Conservation (phyloP, 306 rosid species). For the Prunus davidiana region DNA sequence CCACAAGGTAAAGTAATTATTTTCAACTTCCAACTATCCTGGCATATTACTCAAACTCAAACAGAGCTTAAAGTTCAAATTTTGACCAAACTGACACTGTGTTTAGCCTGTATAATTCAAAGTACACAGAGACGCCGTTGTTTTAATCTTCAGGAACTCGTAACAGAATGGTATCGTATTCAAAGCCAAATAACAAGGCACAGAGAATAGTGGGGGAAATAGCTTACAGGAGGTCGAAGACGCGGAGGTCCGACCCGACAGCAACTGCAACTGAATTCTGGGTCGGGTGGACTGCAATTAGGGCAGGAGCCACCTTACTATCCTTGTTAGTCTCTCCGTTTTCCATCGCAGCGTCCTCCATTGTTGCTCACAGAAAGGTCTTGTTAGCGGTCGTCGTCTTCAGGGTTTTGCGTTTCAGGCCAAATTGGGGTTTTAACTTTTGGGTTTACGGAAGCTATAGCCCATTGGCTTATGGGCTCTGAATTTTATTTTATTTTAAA, state of each 20-base stretch:
- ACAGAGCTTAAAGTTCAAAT: neutral
- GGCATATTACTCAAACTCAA: neutral
- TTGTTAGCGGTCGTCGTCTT: neutral
- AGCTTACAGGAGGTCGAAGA: conserved; percentile 70
- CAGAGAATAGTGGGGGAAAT: neutral
- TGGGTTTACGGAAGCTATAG: neutral
- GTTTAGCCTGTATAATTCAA: neutral
- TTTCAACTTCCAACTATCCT: neutral
- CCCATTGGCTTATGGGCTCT: neutral
- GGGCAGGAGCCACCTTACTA: conserved; percentile 75
- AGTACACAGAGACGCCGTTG: neutral
- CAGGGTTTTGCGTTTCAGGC: conserved; percentile 8
- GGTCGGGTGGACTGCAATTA: conserved; percentile 69
- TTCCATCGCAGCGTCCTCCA: conserved; percentile 41
- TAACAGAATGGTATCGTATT: neutral
- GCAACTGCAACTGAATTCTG: conserved; percentile 60
- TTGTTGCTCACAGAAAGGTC: neutral
- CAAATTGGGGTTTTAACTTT: neutral
- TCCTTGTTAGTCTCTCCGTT: conserved; percentile 56
- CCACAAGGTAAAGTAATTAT: no score
- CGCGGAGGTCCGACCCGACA: conserved; percentile 79
- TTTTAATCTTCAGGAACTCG: neutral
- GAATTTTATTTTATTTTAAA: no score
- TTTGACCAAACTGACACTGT: neutral
- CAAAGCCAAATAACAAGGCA: neutral